These are phyloP conservation scores for Phalaenopsis aphrodite DNA, from an alignment of 106 monocot genomes.

Conservation along the genomic window DNA sequence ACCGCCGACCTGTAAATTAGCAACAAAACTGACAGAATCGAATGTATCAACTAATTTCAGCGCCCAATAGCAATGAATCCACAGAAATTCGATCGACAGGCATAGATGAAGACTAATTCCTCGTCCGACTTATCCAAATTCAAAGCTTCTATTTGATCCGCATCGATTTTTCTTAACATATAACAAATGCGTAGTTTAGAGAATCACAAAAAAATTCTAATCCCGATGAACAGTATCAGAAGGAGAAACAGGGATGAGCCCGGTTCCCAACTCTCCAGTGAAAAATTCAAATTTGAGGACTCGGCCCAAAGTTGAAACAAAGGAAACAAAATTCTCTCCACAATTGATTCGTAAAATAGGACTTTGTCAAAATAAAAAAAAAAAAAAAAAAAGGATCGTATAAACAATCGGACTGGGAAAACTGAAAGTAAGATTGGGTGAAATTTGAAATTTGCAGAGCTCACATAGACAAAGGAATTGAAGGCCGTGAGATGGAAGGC, in stretches of 20 bases:
- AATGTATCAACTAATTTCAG: neutral
- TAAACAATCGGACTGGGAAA: neutral
- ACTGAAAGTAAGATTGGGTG: neutral
- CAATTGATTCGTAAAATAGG: no score
- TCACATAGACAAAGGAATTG: slow-evolving; percentile 45
- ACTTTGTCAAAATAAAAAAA: no score
- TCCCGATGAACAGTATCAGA: neutral
- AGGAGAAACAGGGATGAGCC: neutral
- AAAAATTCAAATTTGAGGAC: neutral
- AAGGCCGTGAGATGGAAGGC: slow-evolving; percentile 9
- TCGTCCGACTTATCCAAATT: neutral
- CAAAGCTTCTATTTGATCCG: neutral
- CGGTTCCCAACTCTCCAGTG: neutral
- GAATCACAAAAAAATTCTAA: neutral
- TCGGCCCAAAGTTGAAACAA: neutral
- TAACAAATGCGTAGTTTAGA: neutral
- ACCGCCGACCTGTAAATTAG: neutral
- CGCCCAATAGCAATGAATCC: neutral
- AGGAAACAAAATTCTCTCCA: neutral
- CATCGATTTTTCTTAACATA: neutral
- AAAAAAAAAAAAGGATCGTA: neutral
- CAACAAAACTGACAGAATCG: neutral
- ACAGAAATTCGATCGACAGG: no score
- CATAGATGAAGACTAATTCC: neutral
- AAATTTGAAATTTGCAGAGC: slow-evolving; percentile 5